These are phyloP conservation scores for Sclerotinia sclerotiorum DNA, from an alignment of 2,329 filamentous ascomycete genomes.

Conservation along the genomic window DNA sequence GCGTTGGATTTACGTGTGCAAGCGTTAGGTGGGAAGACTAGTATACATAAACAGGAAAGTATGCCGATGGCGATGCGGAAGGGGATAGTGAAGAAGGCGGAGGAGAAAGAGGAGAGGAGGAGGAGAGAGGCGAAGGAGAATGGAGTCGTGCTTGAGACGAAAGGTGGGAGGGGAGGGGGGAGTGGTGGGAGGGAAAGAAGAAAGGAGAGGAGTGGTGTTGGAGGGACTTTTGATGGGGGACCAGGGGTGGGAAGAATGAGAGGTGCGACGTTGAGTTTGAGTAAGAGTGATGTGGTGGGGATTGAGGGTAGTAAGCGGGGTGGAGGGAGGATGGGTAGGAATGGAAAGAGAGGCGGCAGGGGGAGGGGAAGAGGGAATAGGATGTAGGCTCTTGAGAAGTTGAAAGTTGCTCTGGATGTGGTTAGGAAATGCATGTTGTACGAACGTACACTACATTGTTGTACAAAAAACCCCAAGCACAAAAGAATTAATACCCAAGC, in stretches of 20 bases:
- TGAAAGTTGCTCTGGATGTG: not conserved
- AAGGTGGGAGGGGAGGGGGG: slow-evolving; percentile 44
- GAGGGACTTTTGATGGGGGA: slow-evolving; percentile 66
- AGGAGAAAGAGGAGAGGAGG: slow-evolving; percentile 65
- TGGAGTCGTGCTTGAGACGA: slow-evolving; percentile 79
- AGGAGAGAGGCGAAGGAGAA: slow-evolving; percentile 83
- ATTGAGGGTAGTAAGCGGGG: slow-evolving; percentile 59
- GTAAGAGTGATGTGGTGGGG: slow-evolving; percentile 69
- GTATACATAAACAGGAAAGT: slow-evolving; percentile 73
- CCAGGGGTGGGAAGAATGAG: slow-evolving; percentile 80
- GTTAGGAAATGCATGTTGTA: not conserved
- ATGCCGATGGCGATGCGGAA: slow-evolving; percentile 88
- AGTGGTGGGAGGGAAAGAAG: slow-evolving; percentile 53
- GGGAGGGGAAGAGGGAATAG: slow-evolving; percentile 12
- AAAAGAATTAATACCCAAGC: slow-evolving; percentile 16
- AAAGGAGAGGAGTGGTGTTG: slow-evolving; percentile 44
- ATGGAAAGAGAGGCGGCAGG: slow-evolving; percentile 30
- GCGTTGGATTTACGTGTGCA: slow-evolving; percentile 82
- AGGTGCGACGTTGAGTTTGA: slow-evolving; percentile 71
- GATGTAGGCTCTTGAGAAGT: not conserved
- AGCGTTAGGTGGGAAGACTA: slow-evolving; percentile 73
- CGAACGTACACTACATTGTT: not conserved
- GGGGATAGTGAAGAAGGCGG: slow-evolving; percentile 73
- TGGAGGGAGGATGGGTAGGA: slow-evolving; percentile 40
- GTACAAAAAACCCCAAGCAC: not conserved